Evolutionary conservation across 495 filamentous ascomycete genomes (phyloP).

Genomic region (Penicillium canariense): DNA sequence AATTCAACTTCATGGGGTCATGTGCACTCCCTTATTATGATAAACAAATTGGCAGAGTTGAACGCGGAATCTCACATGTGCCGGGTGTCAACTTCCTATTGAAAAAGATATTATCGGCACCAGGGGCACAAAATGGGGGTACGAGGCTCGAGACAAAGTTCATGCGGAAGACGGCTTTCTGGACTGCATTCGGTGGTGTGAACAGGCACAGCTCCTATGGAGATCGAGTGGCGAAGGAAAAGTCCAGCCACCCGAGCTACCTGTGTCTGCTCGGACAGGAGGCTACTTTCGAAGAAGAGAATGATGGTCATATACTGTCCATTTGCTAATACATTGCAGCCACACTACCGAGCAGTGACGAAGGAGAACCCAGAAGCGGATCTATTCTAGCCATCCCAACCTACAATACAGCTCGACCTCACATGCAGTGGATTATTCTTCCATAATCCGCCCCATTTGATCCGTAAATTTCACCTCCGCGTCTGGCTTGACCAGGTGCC

Average conservation of each 20-base stretch:
- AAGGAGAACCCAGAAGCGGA: not conserved
- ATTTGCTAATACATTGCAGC: not conserved
- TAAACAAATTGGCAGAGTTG: slow-evolving; percentile 30
- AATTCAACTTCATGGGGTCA: slow-evolving; percentile 34
- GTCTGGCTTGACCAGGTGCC: no score
- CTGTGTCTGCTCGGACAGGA: slow-evolving; percentile 23
- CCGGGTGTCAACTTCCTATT: slow-evolving; percentile 40
- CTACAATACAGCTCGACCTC: no score
- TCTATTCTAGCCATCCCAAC: no score
- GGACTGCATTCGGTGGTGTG: slow-evolving; percentile 43
- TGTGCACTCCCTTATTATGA: slow-evolving; percentile 43
- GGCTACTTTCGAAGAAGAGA: slow-evolving; percentile 24
- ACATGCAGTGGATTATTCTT: no score
- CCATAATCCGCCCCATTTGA: no score
- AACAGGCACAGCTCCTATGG: slow-evolving; percentile 38
- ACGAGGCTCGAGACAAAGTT: slow-evolving; percentile 29
- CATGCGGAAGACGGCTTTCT: slow-evolving; percentile 30
- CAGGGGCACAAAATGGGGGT: slow-evolving; percentile 22
- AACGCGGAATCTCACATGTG: slow-evolving; percentile 37
- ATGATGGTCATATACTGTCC: not conserved
- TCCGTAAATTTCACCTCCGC: no score
- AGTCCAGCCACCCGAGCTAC: slow-evolving; percentile 24
- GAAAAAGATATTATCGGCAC: slow-evolving; percentile 32
- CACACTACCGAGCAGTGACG: not conserved
- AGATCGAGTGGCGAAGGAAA: slow-evolving; percentile 33